Evolutionary conservation across 805 yeast species (phyloP), one percentile per base, ranked within the genome.

Genomic region (Crinitomyces ghanaensis): DNA sequence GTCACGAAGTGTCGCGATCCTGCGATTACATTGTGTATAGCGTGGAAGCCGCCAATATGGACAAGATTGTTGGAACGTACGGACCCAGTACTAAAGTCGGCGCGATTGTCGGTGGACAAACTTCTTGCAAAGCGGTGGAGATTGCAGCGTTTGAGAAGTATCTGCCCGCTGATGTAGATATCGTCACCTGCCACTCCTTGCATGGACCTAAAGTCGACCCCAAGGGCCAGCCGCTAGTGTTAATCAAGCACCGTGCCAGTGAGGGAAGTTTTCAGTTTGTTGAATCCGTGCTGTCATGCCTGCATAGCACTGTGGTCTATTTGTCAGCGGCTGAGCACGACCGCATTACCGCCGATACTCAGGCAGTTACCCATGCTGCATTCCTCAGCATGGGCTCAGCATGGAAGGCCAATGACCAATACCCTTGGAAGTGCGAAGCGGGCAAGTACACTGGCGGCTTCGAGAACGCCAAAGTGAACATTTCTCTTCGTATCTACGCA

Each of bases 311-410:
- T 42, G 64, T 70, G 22, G 96, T 85, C 17, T 67, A 74, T 35
- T 63, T 91, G 20, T 66, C 83, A 0, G 94, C 91, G n/a, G 66
- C 71, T 34, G 86, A 86, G 51, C 98, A 91, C 54, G 98, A 91
- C 54, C 72, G 70, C 46, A 88, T 91, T 41, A 88, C 98, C 1
- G 98, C 98, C 0, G 98, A 91, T 54, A 91, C 97, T 2, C 98
- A 91, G 56, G 97, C 97, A 0, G 95, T 88, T 12, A 91, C 98
- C 0, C 98, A 91, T 53, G 96, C 96, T 8, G 97, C 96, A 0
- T 91, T 91, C 50, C 62, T 91, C 38, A 77, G 93, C 36, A 91
- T 91, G 98, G 98, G 98, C 4, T 74, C 76, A 5, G 97, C 97
- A 5, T 91, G 98, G 98, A 78, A 71, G 44, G 70, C 75, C 30